Conservation (phyloP, 2,329 filamentous ascomycete species). For the Periconia digitata region DNA sequence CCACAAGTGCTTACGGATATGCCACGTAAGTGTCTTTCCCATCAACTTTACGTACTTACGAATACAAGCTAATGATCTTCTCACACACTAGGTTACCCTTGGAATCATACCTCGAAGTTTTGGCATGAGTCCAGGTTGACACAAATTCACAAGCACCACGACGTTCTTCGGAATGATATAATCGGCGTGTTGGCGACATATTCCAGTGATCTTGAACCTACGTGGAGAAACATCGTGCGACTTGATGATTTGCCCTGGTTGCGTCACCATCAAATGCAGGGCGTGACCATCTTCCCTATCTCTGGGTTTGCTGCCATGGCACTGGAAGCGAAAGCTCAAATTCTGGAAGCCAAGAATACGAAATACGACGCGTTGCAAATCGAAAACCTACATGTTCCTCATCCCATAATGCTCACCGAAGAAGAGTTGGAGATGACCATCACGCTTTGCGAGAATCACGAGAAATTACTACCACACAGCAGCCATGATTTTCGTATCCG, state of each 20-base stretch:
- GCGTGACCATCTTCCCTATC: conserved; percentile 30
- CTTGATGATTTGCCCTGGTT: conserved; percentile 50
- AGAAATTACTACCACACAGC: too few species aligned
- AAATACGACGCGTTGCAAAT: conserved; percentile 20
- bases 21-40: too few species aligned
- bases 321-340: conserved; percentile 27
- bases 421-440: conserved; percentile 35
- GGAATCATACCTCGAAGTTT: conserved; percentile 32
- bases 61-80: too few species aligned
- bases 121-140: conserved; percentile 23
- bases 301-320: conserved; percentile 34
- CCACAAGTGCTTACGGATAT: conserved; percentile 24
- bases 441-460: conserved; percentile 3
- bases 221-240: conserved; percentile 52
- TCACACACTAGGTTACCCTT: too few species aligned
- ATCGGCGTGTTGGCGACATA: conserved; percentile 14
- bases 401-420: conserved; percentile 28
- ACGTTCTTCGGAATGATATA: conserved; percentile 22
- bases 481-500: conserved; percentile 56
- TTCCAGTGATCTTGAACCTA: conserved; percentile 22
- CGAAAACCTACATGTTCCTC: conserved; percentile 12
- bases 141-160: conserved; percentile 18
- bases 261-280: conserved; percentile 48
- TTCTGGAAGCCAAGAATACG: conserved; percentile 9
- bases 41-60: too few species aligned